Percentiles rank a stretch among this genome's conserved stretches.
These are phyloP conservation scores for Curvularia sp. DNA, from an alignment of 2,329 filamentous ascomycete genomes.

Conservation along the genomic window DNA sequence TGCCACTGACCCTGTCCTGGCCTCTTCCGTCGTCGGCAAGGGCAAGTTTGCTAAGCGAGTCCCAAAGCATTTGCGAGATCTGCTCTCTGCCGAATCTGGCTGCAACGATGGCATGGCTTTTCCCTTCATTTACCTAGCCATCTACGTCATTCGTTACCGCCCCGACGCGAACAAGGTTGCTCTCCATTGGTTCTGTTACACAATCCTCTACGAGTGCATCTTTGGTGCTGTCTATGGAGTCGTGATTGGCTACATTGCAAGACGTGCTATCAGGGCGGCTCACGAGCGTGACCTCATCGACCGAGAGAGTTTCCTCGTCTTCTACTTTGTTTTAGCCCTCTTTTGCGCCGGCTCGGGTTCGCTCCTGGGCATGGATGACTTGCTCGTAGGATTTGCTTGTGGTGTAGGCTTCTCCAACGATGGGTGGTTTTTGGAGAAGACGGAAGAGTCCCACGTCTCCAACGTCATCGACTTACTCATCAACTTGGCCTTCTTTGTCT, in stretches of 20 bases:
- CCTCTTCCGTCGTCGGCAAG: constrained; percentile 97
- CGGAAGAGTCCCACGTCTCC: constrained; percentile 96
- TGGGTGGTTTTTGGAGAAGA: constrained; percentile 98
- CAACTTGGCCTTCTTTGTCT: constrained; percentile 98
- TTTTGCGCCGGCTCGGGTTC: constrained; percentile 95
- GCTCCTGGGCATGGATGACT: constrained; percentile 88
- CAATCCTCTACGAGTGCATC: constrained; percentile 92
- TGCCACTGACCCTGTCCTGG: constrained; percentile 94
- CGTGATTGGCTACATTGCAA: constrained; percentile 83
- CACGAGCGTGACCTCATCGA: constrained; percentile 88
- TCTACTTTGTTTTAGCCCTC: constrained; percentile 95
- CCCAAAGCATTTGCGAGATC: constrained; percentile 93
- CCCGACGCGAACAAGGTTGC: constrained; percentile 72
- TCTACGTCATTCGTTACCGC: constrained; percentile 87
- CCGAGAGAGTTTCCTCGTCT: constrained; percentile 95
- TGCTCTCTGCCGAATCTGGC: constrained; percentile 94
- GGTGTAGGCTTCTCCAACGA: constrained; percentile 99
- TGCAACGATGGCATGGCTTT: constrained; percentile 99
- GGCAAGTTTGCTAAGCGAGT: constrained; percentile 98
- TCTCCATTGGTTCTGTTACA: constrained; percentile 87
- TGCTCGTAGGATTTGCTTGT: constrained; percentile 91
- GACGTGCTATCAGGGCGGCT: constrained; percentile 87
- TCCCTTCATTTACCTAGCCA: constrained; percentile 90
- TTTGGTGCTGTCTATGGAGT: constrained; percentile 93
- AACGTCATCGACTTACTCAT: constrained; percentile 98